Conservation (phyloP, 2,329 filamentous ascomycete genomes). For the Lojkania enalia region DNA sequence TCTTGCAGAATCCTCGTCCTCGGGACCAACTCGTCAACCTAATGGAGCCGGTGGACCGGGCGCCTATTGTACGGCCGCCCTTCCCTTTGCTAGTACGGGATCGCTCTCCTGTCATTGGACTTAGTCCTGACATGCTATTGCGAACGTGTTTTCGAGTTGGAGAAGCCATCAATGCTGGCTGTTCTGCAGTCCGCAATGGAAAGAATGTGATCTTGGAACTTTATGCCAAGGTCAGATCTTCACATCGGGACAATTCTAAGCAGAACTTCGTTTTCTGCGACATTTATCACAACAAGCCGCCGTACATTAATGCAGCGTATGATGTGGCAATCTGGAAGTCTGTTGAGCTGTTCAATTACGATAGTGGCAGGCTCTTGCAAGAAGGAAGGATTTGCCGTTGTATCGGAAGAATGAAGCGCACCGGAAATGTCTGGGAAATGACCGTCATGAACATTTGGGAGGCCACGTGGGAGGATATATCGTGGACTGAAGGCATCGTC, state of each 20-base stretch:
- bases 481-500: constrained; percentile 53
- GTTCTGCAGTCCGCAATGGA: constrained; percentile 51
- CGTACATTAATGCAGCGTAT: constrained; percentile 55
- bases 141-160: constrained; percentile 67
- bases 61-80: constrained; percentile 55
- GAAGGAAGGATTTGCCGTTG: constrained; percentile 51
- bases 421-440: constrained; percentile 49
- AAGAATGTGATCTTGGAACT: constrained; percentile 61
- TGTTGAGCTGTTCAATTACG: constrained; percentile 50
- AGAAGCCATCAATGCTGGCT: constrained; percentile 59
- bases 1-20: constrained; percentile 21
- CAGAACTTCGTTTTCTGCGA: constrained; percentile 69
- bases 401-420: constrained; percentile 54
- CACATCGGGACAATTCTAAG: constrained; percentile 57
- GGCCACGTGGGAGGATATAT: constrained; percentile 59
- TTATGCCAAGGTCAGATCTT: constrained; percentile 63
- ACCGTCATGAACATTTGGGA: constrained; percentile 56
- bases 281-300: constrained; percentile 62
- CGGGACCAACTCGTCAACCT: not conserved
- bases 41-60: constrained; percentile 1
- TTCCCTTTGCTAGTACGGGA: constrained; percentile 57
- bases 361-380: constrained; percentile 50
- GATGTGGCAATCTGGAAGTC: constrained; percentile 50
- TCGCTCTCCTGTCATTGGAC: constrained; percentile 58
- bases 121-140: constrained; percentile 53